Conservation (phyloP, 1,284 basidiomycete genomes). For the Ganoderma lingzhi region DNA sequence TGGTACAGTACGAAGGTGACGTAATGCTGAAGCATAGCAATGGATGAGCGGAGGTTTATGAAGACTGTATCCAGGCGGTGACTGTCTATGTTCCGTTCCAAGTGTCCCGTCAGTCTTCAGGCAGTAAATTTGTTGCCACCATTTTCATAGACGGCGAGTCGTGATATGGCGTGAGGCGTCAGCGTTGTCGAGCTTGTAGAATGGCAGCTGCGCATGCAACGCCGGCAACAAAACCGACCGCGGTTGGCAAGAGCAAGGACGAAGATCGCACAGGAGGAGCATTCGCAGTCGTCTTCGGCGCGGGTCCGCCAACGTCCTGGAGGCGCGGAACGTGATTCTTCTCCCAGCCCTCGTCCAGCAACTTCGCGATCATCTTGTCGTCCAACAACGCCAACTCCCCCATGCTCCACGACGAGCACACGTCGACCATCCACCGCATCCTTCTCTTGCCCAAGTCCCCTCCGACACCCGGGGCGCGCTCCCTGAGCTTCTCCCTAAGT, state of each 20-base stretch:
- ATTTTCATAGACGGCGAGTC: constrained; percentile 4
- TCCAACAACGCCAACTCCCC: constrained; percentile 78
- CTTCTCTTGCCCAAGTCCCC: constrained; percentile 74
- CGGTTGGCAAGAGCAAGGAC: constrained; percentile 34
- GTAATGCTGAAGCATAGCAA: neutral
- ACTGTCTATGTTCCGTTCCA: constrained; percentile 12
- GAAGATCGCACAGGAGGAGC: constrained; percentile 18
- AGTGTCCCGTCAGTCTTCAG: constrained; percentile 9
- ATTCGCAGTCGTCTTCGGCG: constrained; percentile 23
- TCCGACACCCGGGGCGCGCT: constrained; percentile 82
- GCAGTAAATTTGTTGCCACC: neutral
- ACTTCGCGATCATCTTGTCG: constrained; percentile 62
- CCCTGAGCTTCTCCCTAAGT: constrained; percentile 73
- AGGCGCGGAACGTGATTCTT: constrained; percentile 58
- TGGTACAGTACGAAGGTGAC: constrained; percentile 4
- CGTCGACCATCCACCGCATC: constrained; percentile 95
- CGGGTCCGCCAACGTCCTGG: constrained; percentile 51
- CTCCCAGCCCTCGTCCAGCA: constrained; percentile 79
- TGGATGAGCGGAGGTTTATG: constrained; percentile 1
- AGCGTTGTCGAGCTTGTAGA: constrained; percentile 32
- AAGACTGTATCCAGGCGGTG: neutral
- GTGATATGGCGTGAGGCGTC: constrained; percentile 6
- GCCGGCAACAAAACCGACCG: constrained; percentile 47
- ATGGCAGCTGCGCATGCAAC: constrained; percentile 37
- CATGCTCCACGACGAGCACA: constrained; percentile 89